Evolutionary conservation across 306 rosid genomes (phyloP).

Genomic region (Betula pendula): DNA sequence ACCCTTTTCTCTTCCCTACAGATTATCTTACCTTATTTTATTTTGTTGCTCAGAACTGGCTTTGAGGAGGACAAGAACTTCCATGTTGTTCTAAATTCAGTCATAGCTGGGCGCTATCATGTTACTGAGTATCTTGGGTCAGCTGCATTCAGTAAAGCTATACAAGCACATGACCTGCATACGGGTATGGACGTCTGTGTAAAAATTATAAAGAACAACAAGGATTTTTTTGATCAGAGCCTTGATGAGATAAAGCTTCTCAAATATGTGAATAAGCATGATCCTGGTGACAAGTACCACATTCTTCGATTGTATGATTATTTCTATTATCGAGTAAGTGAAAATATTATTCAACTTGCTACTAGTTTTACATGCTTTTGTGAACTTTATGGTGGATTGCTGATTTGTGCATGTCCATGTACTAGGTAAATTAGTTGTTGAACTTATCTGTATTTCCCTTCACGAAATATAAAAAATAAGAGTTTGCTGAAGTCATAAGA

Average conservation of each 20-base stretch:
- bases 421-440: background rate
- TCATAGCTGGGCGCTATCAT: slow-evolving; percentile 96
- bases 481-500: background rate
- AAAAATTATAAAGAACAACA: slow-evolving; percentile 98
- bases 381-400: slow-evolving; percentile 14
- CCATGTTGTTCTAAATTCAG: slow-evolving; percentile 91
- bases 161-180: slow-evolving; percentile 97
- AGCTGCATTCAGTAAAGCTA: slow-evolving; percentile 99
- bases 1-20: slow-evolving; percentile 18
- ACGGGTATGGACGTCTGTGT: slow-evolving; percentile 98
- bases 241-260: slow-evolving; percentile 99
- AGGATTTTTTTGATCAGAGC: slow-evolving; percentile 98
- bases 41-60: slow-evolving; percentile 82
- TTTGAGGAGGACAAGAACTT: slow-evolving; percentile 99
- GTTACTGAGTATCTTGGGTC: slow-evolving; percentile 99
- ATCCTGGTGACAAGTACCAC: slow-evolving; percentile 95
- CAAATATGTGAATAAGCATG: slow-evolving; percentile 95
- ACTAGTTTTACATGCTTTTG: slow-evolving; percentile 11
- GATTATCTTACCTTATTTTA: slow-evolving; percentile 34
- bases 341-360: slow-evolving; percentile 18
- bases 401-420: background rate
- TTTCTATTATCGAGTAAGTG: slow-evolving; percentile 92
- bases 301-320: slow-evolving; percentile 93
- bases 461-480: background rate
- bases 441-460: background rate